Conservation (phyloP, 2,329 filamentous ascomycete genomes). For the Myotisia sp. region DNA sequence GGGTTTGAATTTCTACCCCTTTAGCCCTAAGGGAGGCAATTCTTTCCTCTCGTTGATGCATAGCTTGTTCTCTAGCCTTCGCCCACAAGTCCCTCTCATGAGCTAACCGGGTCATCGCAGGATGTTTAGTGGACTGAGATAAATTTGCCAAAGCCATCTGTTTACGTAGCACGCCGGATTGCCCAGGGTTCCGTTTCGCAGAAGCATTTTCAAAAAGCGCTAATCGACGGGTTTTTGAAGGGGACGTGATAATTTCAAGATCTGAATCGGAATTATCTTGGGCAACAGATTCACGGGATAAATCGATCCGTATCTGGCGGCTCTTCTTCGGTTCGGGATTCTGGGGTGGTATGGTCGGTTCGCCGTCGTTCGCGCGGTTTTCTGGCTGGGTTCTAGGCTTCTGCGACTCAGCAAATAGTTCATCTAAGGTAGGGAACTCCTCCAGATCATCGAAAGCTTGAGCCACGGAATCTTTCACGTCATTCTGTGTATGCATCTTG, state of each 20-base stretch:
- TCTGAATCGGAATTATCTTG: constrained; percentile 36
- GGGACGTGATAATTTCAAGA: constrained; percentile 47
- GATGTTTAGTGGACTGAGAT: constrained; percentile 38
- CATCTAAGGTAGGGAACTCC: constrained; percentile 3
- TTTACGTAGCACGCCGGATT: constrained; percentile 46
- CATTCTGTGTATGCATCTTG: too few relatives aligned
- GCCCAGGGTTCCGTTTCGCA: constrained; percentile 36
- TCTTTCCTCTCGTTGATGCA: constrained; percentile 59
- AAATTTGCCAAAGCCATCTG: constrained; percentile 64
- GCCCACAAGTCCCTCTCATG: constrained; percentile 54
- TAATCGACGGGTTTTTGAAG: constrained; percentile 28
- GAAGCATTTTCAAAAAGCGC: constrained; percentile 57
- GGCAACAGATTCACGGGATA: constrained; percentile 26
- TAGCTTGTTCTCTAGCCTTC: constrained; percentile 66
- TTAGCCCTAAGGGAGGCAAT: constrained; percentile 63
- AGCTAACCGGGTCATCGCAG: constrained; percentile 53
- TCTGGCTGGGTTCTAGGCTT: background rate
- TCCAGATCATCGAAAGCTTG: background rate
- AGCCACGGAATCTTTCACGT: background rate
- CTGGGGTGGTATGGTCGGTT: background rate
- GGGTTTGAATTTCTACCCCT: constrained; percentile 67
- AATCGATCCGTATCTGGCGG: constrained; percentile 26
- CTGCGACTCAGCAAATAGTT: background rate
- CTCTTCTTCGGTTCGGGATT: background rate
- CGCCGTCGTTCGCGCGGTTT: background rate